Percentiles rank a stretch among this genome's conserved stretches.
phyloP scores from a whole-genome alignment of 2,329 filamentous ascomycete species.

The Talaromyces piceae region DNA sequence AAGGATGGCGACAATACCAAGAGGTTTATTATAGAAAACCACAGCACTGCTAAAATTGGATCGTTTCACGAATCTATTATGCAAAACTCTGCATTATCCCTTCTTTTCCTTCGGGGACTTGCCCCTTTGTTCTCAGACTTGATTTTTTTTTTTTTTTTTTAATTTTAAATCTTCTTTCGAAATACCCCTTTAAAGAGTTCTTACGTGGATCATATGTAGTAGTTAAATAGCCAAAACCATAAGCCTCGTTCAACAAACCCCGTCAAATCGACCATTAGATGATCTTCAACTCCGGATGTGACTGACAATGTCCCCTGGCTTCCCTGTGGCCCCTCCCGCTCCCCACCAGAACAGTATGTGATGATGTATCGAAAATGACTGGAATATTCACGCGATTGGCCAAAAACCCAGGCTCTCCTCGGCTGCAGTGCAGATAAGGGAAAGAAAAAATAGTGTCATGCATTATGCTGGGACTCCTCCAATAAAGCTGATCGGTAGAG shows the following conservation, averaged over 20 bases:
- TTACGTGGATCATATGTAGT: not conserved
- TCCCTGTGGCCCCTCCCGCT: not conserved
- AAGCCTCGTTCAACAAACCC: no score
- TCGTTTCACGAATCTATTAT: no score
- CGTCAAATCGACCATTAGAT: no score
- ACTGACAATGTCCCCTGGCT: no score
- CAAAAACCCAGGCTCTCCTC: no score
- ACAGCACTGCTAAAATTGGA: not conserved
- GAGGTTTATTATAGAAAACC: not conserved
- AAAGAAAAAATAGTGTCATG: conserved; percentile 1
- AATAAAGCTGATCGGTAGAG: not conserved
- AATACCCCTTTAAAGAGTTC: not conserved
- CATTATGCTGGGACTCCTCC: not conserved
- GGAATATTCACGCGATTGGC: not conserved
- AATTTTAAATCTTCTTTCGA: not conserved
- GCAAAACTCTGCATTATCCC: no score
- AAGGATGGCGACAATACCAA: no score
- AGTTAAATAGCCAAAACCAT: not conserved
- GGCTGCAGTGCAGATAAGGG: not conserved
- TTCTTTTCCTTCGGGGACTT: no score
- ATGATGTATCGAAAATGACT: not conserved
- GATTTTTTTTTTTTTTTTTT: not conserved
- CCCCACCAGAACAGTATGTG: not conserved
- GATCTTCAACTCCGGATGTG: no score
- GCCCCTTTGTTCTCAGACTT: not conserved